These are phyloP conservation scores for Fragilariopsis cylindrus DNA, from an alignment of 108 stramenopile species.

Conservation along the genomic window DNA sequence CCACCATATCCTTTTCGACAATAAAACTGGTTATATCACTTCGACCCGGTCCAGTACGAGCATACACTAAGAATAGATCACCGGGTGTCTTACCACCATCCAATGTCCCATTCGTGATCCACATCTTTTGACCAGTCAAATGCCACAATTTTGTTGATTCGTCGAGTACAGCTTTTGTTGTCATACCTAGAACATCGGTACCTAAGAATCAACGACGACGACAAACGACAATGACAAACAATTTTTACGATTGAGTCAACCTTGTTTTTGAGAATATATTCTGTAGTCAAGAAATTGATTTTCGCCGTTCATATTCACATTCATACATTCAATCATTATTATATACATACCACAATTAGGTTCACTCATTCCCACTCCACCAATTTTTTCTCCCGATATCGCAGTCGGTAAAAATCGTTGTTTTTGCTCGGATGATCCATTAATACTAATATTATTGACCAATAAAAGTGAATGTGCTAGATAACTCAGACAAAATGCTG, in stretches of 20 bases:
- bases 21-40: conserved; percentile 89
- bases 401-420: conserved; percentile 70
- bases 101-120: conserved; percentile 99
- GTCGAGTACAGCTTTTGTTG: conserved; percentile 74
- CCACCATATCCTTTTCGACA: conserved; percentile 95
- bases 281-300: too few relatives aligned
- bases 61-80: conserved; percentile 96
- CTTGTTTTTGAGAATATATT: too few relatives aligned
- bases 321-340: not conserved
- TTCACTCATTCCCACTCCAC: conserved; percentile 99
- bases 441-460: conserved; percentile 87
- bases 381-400: conserved; percentile 85
- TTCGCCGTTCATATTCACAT: too few relatives aligned
- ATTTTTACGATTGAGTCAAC: too few relatives aligned
- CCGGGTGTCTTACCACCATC: conserved; percentile 86
- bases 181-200: conserved; percentile 98
- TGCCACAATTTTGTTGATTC: conserved; percentile 51
- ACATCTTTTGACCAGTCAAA: conserved; percentile 98
- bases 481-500: conserved; percentile 96
- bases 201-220: conserved; percentile 22
- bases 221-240: too few relatives aligned
- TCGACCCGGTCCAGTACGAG: conserved; percentile 81
- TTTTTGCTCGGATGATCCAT: conserved; percentile 84
- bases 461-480: conserved; percentile 87
- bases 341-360: conserved; percentile 72